phyloP scores from a whole-genome alignment of 306 rosid genomes.

The Corylus heterophylla region DNA sequence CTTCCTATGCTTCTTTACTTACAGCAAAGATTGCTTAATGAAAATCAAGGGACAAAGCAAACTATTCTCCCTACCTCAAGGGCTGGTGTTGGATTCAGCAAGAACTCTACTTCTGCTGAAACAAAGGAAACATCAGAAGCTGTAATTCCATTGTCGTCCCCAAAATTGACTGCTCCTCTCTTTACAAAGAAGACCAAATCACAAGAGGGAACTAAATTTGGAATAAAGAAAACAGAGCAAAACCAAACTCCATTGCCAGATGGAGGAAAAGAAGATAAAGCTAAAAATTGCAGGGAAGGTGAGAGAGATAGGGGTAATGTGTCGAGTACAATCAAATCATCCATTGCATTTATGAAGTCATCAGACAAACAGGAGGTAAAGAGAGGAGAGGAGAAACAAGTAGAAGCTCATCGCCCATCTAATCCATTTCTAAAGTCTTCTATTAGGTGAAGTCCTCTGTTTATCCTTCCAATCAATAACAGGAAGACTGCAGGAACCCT shows the following conservation, averaged over 20 bases:
- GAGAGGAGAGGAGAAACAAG: conserved; percentile 44
- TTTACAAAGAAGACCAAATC: conserved; percentile 61
- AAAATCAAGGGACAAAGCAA: conserved; percentile 39
- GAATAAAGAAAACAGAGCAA: conserved; percentile 25
- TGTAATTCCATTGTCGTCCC: conserved; percentile 33
- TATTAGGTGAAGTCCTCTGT: conserved; percentile 46
- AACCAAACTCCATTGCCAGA: conserved; percentile 28
- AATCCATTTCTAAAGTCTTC: conserved; percentile 88
- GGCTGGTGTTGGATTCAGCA: conserved; percentile 29
- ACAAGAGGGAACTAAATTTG: conserved; percentile 47
- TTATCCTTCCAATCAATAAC: neutral
- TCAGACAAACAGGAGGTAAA: conserved; percentile 39
- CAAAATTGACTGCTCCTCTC: conserved; percentile 57
- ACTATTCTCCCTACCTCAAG: conserved; percentile 35
- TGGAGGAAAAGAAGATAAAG: conserved; percentile 37
- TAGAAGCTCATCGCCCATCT: conserved; percentile 48
- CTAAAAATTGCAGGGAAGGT: conserved; percentile 31
- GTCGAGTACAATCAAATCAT: conserved; percentile 31
- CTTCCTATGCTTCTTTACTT: conserved; percentile 21
- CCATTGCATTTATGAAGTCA: conserved; percentile 34
- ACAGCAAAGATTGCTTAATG: conserved; percentile 72
- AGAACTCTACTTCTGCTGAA: conserved; percentile 30
- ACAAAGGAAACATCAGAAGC: conserved; percentile 37
- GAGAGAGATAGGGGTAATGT: conserved; percentile 36
- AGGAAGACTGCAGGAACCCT: neutral